Percentiles rank a stretch among this genome's conserved stretches.
phyloP scores from a whole-genome alignment of 176 grass and related monocot genomes.

The Pontederia paniculata region DNA sequence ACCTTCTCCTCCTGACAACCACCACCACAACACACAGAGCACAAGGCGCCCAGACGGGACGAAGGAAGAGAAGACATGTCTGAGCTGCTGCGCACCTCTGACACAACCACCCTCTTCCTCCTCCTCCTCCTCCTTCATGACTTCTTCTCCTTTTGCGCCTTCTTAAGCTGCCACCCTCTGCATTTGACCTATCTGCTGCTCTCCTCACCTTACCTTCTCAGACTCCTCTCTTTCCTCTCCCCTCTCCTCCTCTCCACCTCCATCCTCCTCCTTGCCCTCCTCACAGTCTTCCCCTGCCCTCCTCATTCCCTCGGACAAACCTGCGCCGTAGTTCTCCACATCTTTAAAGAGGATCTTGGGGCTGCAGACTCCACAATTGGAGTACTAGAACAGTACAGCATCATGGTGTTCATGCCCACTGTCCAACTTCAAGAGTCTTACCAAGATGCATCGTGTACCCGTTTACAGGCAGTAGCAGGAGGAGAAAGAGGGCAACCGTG shows the following conservation, averaged over 20 bases:
- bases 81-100: neutral
- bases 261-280: constrained; percentile 43
- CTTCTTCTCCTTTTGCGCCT: constrained; percentile 30
- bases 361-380: neutral
- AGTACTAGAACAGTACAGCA: constrained; percentile 33
- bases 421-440: no score
- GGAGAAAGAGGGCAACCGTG: no score
- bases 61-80: neutral
- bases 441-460: constrained; percentile 7
- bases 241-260: constrained; percentile 69
- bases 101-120: neutral
- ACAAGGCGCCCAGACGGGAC: neutral
- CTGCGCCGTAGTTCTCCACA: constrained; percentile 42
- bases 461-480: no score
- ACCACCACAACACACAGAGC: no score
- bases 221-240: constrained; percentile 44
- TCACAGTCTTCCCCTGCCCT: constrained; percentile 34
- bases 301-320: constrained; percentile 41
- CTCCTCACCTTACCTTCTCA: constrained; percentile 47
- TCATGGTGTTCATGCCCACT: constrained; percentile 15
- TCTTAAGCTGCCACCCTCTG: constrained; percentile 57
- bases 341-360: constrained; percentile 30
- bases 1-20: no score
- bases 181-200: constrained; percentile 63
- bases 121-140: constrained; percentile 24